These are phyloP conservation scores for Backusella tarrabulga DNA, from an alignment of 192 early-diverging fungal species.

Conservation along the genomic window DNA sequence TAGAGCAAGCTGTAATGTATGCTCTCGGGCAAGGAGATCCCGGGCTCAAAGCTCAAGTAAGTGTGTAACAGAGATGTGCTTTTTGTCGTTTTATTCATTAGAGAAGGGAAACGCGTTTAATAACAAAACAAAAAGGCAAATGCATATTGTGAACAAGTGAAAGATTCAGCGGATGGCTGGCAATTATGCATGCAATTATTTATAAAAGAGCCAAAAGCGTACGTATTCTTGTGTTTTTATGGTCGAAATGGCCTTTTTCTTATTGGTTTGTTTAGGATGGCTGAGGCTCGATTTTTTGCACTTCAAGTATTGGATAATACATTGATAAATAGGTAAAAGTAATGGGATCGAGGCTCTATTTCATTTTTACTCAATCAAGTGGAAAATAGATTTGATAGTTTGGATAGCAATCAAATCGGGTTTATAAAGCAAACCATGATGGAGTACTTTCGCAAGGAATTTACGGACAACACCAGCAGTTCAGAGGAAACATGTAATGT, in stretches of 20 bases:
- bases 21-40: constrained; percentile 69
- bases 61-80: constrained; percentile 7
- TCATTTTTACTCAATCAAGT: neutral
- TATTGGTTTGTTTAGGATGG: constrained; percentile 44
- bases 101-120: constrained; percentile 5
- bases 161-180: constrained; percentile 79
- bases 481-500: constrained; percentile 52
- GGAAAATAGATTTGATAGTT: constrained; percentile 40
- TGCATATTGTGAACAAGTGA: constrained; percentile 80
- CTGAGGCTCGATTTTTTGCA: constrained; percentile 78
- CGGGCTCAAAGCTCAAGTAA: constrained; percentile 72
- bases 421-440: constrained; percentile 56
- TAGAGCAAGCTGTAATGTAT: constrained; percentile 76
- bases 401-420: constrained; percentile 44
- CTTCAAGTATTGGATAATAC: constrained; percentile 81
- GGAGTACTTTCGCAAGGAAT: constrained; percentile 58
- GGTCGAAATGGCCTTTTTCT: neutral
- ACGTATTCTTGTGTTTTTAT: constrained; percentile 9
- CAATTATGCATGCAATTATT: constrained; percentile 80
- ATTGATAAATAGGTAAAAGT: constrained; percentile 51
- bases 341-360: neutral
- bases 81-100: constrained; percentile 13
- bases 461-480: constrained; percentile 37
- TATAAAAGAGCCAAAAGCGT: constrained; percentile 69
- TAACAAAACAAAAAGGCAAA: constrained; percentile 58